Percentiles rank a stretch among this genome's conserved stretches.
phyloP scores from a whole-genome alignment of 2,329 filamentous ascomycete genomes.

The Aspergillus sp. region DNA sequence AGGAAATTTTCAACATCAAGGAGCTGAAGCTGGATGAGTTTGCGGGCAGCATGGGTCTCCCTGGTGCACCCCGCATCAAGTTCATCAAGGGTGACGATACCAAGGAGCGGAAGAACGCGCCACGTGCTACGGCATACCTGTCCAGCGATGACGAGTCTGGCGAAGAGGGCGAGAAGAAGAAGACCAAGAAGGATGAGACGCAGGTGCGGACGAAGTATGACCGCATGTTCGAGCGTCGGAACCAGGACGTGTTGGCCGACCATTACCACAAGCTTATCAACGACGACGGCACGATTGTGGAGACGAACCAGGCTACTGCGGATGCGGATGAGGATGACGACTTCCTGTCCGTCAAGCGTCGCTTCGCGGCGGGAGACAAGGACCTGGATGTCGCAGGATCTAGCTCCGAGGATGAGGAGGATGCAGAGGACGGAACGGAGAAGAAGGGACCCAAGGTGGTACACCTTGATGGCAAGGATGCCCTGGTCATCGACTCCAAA shows the following conservation, averaged over 20 bases:
- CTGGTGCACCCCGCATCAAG: slow-evolving; percentile 88
- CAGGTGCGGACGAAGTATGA: slow-evolving; percentile 89
- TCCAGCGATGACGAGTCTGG: slow-evolving; percentile 60
- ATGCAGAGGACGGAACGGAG: slow-evolving; percentile 25
- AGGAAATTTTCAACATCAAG: slow-evolving; percentile 83
- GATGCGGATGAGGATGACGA: slow-evolving; percentile 71
- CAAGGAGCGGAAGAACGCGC: slow-evolving; percentile 84
- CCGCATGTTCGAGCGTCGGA: slow-evolving; percentile 95
- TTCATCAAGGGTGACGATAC: slow-evolving; percentile 88
- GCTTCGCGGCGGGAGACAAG: slow-evolving; percentile 71
- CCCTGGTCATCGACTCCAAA: slow-evolving; percentile 87
- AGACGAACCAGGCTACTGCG: slow-evolving; percentile 43
- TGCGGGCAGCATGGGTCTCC: slow-evolving; percentile 81
- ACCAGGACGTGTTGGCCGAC: slow-evolving; percentile 91
- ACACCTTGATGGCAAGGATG: slow-evolving; percentile 63
- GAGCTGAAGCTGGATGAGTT: slow-evolving; percentile 83
- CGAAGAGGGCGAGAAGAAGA: slow-evolving; percentile 49
- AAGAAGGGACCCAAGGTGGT: slow-evolving; percentile 47
- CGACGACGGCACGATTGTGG: slow-evolving; percentile 55
- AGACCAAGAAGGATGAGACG: slow-evolving; percentile 60
- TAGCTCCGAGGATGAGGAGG: slow-evolving; percentile 37
- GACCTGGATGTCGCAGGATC: slow-evolving; percentile 43
- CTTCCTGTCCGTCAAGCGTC: slow-evolving; percentile 86
- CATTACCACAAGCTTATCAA: slow-evolving; percentile 88
- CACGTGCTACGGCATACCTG: slow-evolving; percentile 64